Conservation (phyloP, 495 filamentous ascomycete species). For the Aspergillus haitiensis region DNA sequence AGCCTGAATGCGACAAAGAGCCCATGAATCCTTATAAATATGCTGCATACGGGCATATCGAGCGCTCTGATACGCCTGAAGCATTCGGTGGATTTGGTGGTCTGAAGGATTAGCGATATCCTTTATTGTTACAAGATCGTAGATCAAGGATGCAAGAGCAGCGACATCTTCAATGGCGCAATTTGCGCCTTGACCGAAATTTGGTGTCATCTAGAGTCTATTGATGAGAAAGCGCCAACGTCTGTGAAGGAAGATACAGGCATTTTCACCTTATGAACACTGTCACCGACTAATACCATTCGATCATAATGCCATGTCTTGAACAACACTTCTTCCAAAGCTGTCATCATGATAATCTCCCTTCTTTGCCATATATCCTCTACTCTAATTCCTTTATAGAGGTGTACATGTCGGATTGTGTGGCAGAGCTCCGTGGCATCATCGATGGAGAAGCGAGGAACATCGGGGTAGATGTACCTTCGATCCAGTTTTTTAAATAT, state of each 20-base stretch:
- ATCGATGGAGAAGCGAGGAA: conserved; percentile 14
- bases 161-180: conserved; percentile 33
- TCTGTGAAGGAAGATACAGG: background rate
- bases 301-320: conserved; percentile 26
- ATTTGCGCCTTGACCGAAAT: conserved; percentile 35
- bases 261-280: conserved; percentile 29
- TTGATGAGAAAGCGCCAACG: background rate
- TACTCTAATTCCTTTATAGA: conserved; percentile 22
- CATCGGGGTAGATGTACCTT: conserved; percentile 20
- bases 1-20: conserved; percentile 21
- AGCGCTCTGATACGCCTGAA: conserved; percentile 7
- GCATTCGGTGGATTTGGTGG: conserved; percentile 4
- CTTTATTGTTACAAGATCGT: background rate
- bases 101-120: background rate
- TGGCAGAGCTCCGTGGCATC: conserved; percentile 16
- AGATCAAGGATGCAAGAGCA: conserved; percentile 18
- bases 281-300: conserved; percentile 30
- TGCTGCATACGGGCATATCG: conserved; percentile 16
- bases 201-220: conserved; percentile 28
- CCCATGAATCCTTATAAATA: conserved; percentile 17
- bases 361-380: conserved; percentile 25
- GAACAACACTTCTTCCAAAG: conserved; percentile 29
- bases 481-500: conserved; percentile 44
- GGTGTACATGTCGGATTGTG: conserved; percentile 7
- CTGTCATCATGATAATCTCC: conserved; percentile 24